phyloP scores from a whole-genome alignment of 768 basidiomycete genomes.

The Termitomyces sp. region DNA sequence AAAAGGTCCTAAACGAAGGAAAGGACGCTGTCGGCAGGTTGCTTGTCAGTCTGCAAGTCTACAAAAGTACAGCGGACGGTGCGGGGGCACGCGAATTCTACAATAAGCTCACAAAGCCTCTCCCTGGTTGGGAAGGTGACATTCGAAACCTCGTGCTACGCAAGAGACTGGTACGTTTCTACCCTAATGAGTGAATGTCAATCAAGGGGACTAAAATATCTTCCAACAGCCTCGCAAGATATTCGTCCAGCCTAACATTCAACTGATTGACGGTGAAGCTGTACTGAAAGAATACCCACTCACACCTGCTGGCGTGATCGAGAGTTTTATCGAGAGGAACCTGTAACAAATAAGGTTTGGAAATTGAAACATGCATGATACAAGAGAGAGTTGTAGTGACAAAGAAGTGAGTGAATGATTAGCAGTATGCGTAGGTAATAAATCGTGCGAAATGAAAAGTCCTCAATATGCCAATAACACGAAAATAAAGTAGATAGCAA shows the following conservation, averaged over 20 bases:
- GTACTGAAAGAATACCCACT: conserved; percentile 76
- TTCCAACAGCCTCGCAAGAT: conserved; percentile 73
- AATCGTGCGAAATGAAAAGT: conserved; percentile 7
- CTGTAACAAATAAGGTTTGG: conserved; percentile 25
- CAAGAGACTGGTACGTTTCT: conserved; percentile 64
- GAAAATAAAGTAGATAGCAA: conserved; percentile 10
- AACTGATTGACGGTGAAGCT: conserved; percentile 61
- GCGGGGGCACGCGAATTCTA: conserved; percentile 77
- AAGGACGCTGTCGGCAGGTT: conserved; percentile 67
- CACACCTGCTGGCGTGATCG: conserved; percentile 67
- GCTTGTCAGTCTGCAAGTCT: conserved; percentile 75
- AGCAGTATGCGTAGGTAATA: conserved; percentile 5
- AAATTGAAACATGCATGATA: background rate
- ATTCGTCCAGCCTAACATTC: conserved; percentile 80
- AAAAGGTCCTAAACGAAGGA: conserved; percentile 60
- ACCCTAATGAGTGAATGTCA: background rate
- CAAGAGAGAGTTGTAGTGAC: conserved; percentile 7
- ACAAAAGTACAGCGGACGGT: conserved; percentile 83
- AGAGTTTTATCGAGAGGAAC: conserved; percentile 75
- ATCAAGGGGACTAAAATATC: background rate
- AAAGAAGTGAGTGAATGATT: background rate
- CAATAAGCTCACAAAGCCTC: conserved; percentile 71
- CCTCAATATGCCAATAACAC: conserved; percentile 6
- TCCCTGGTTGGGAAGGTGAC: conserved; percentile 66
- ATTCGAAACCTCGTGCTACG: conserved; percentile 72